Conservation (phyloP, 2,329 filamentous ascomycete species). For the Botrytis fragariae region DNA sequence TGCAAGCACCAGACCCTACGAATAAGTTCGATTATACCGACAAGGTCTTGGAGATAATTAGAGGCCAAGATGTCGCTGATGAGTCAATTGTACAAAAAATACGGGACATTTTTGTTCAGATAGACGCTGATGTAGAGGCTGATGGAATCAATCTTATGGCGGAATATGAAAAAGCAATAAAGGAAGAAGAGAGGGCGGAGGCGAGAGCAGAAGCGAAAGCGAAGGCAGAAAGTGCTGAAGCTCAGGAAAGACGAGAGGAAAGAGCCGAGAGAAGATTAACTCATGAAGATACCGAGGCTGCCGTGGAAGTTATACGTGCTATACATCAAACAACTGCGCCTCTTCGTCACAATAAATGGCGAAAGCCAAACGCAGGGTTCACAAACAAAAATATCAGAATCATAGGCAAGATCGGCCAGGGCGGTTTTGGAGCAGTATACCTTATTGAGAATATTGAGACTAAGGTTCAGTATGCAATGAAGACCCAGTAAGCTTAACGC, state of each 20-base stretch:
- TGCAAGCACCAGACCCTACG: neutral
- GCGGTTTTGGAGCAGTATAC: neutral
- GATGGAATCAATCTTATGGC: rapidly evolving
- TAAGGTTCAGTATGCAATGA: constrained; percentile 1
- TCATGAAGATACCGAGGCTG: too few species aligned
- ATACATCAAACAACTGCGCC: neutral
- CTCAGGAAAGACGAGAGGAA: neutral
- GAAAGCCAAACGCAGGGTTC: neutral
- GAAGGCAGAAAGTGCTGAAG: neutral
- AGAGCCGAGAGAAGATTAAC: too few species aligned
- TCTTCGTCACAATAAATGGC: constrained; percentile 8
- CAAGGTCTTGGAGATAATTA: neutral
- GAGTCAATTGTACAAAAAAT: neutral
- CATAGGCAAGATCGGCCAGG: neutral
- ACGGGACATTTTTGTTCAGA: neutral
- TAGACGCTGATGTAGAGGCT: neutral
- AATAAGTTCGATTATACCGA: neutral
- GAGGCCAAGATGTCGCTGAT: neutral
- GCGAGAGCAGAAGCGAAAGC: neutral
- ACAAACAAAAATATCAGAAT: neutral
- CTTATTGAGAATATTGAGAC: constrained; percentile 6
- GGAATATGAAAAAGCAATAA: too few species aligned
- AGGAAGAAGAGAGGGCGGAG: neutral
- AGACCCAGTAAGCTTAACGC: neutral
- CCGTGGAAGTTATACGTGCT: neutral